Percentiles rank a stretch among this genome's conserved stretches.
phyloP scores from a whole-genome alignment of 257 asterid species.

The Gentiana straminea region DNA sequence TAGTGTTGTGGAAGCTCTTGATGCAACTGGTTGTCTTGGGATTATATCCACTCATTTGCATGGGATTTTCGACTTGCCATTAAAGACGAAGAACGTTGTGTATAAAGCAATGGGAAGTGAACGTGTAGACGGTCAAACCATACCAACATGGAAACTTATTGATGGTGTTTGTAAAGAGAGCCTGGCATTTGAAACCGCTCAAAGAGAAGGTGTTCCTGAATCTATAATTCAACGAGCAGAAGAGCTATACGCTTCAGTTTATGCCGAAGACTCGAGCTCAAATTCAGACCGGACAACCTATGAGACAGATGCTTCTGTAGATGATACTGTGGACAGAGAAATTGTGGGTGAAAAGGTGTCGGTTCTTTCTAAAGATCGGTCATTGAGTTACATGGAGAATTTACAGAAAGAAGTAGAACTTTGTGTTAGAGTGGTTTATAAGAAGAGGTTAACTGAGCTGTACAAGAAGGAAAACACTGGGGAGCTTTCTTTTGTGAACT shows the following conservation, averaged over 20 bases:
- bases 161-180: conserved; percentile 93
- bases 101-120: conserved; percentile 91
- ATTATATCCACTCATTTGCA: conserved; percentile 92
- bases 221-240: conserved; percentile 60
- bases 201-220: conserved; percentile 75
- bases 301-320: conserved; percentile 10
- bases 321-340: conserved; percentile 12
- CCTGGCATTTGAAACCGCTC: conserved; percentile 96
- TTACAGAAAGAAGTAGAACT: conserved; percentile 43
- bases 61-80: conserved; percentile 75
- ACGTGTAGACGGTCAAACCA: conserved; percentile 37
- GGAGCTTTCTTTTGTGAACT: conserved; percentile 27
- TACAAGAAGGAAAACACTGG: conserved; percentile 21
- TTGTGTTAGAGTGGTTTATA: conserved; percentile 37
- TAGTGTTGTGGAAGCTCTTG: conserved; percentile 81
- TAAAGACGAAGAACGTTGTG: conserved; percentile 35
- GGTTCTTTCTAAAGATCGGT: conserved; percentile 14
- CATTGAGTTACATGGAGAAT: conserved; percentile 17
- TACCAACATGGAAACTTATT: conserved; percentile 77
- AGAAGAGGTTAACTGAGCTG: conserved; percentile 24
- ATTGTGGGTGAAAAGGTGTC: conserved; percentile 12
- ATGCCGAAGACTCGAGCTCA: conserved; percentile 21
- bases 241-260: conserved; percentile 56
- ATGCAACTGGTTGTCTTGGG: conserved; percentile 60
- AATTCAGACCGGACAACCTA: conserved; percentile 10